Evolutionary conservation across 441 rosid genomes (phyloP).

Genomic region (Biscutella laevigata): DNA sequence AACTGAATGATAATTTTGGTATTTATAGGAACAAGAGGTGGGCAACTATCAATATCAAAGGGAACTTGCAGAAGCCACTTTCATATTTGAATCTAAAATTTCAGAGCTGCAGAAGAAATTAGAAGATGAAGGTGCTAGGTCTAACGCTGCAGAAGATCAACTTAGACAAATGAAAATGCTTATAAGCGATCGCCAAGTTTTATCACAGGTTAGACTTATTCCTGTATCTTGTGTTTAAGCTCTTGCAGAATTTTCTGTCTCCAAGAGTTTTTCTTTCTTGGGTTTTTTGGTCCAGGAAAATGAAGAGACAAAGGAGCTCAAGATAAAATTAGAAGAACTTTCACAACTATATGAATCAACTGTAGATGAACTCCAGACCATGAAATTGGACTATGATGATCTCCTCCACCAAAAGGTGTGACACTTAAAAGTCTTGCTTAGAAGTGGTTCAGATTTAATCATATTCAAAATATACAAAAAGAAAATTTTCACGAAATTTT

Average conservation of each 20-base stretch:
- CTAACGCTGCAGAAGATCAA: constrained; percentile 47
- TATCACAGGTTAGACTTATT: constrained; percentile 45
- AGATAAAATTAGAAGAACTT: constrained; percentile 42
- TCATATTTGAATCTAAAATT: constrained; percentile 61
- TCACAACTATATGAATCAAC: constrained; percentile 42
- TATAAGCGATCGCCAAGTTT: constrained; percentile 43
- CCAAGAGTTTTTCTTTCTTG: too few relatives aligned
- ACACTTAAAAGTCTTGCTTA: constrained; percentile 8
- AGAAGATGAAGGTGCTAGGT: constrained; percentile 42
- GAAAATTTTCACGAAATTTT: constrained; percentile 10
- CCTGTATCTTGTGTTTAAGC: too few relatives aligned
- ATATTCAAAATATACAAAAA: constrained; percentile 7
- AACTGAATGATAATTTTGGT: constrained; percentile 19
- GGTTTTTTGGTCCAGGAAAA: constrained; percentile 43
- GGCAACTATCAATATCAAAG: constrained; percentile 53
- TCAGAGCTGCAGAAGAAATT: constrained; percentile 48
- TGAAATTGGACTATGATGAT: constrained; percentile 47
- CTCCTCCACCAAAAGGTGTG: constrained; percentile 59
- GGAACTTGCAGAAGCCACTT: constrained; percentile 62
- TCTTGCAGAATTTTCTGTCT: too few relatives aligned
- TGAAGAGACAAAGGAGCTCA: constrained; percentile 42
- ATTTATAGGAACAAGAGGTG: constrained; percentile 47
- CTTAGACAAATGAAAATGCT: constrained; percentile 37
- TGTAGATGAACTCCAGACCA: constrained; percentile 47
- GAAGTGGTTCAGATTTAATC: constrained; percentile 5